These are phyloP conservation scores for Pleurotus salmoneostramineus DNA, from an alignment of 768 basidiomycete species.

Conservation along the genomic window DNA sequence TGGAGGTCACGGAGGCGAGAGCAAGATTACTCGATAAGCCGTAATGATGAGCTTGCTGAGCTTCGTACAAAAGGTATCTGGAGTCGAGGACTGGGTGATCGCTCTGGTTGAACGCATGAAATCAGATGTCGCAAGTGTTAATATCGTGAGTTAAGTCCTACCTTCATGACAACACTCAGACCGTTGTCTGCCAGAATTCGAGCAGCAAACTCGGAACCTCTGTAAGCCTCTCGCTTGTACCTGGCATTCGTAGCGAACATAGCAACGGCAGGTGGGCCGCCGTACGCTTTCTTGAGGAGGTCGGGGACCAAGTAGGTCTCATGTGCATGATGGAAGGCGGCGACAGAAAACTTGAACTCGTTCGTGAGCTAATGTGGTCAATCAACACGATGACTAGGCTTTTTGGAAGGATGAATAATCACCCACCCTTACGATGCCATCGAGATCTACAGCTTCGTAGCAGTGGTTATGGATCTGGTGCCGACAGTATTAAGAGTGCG, in stretches of 20 bases:
- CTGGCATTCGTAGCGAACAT: conserved; percentile 71
- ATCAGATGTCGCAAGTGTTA: too few species aligned
- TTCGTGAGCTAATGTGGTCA: conserved; percentile 61
- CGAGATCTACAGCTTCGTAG: conserved; percentile 72
- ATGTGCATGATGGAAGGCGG: conserved; percentile 84
- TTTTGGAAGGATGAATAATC: background rate
- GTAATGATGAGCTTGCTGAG: conserved; percentile 73
- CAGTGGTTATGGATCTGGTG: conserved; percentile 60
- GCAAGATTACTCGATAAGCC: conserved; percentile 66
- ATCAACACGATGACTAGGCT: background rate
- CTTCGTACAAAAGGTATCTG: conserved; percentile 71
- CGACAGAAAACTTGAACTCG: conserved; percentile 83
- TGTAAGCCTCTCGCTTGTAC: conserved; percentile 52
- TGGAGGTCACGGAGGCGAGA: conserved; percentile 65
- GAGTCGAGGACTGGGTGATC: conserved; percentile 63
- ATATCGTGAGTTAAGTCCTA: conserved; percentile 20
- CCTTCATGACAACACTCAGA: conserved; percentile 78
- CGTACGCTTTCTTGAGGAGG: conserved; percentile 71
- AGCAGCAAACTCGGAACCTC: conserved; percentile 76
- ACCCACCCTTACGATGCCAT: conserved; percentile 62
- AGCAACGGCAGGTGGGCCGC: conserved; percentile 62
- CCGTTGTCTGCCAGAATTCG: conserved; percentile 71
- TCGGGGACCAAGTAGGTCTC: conserved; percentile 90
- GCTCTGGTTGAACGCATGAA: conserved; percentile 36
- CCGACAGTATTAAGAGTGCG: background rate